Conservation (phyloP, 441 rosid genomes). For the Euphorbia celastroides region DNA sequence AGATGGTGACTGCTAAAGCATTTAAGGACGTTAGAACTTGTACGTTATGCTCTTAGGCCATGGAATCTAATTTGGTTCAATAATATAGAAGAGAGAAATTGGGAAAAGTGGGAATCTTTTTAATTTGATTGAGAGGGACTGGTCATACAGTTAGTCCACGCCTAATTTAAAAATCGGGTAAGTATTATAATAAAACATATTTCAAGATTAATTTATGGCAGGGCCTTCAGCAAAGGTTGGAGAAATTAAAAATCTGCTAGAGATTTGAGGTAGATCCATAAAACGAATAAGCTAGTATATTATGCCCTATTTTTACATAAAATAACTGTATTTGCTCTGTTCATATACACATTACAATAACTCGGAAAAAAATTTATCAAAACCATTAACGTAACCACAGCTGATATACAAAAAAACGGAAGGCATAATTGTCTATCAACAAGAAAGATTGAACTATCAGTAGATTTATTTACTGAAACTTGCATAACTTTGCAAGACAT, state of each 20-base stretch:
- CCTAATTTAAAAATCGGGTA: not conserved
- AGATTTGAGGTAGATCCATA: not conserved
- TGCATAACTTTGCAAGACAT: too few species aligned
- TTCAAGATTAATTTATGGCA: not conserved
- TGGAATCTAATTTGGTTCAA: not conserved
- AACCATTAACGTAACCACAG: too few species aligned
- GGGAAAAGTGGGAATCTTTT: constrained; percentile 10
- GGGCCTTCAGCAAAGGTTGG: not conserved
- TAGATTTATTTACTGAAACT: too few species aligned
- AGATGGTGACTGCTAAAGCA: constrained; percentile 22
- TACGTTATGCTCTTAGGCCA: not conserved
- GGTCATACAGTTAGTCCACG: constrained; percentile 13
- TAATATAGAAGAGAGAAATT: not conserved
- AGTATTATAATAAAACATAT: not conserved
- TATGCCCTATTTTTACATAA: not conserved
- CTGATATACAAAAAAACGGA: too few species aligned
- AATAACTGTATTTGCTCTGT: too few species aligned
- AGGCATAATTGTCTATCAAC: too few species aligned
- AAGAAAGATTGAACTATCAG: too few species aligned
- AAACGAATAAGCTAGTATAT: not conserved
- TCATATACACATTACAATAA: too few species aligned
- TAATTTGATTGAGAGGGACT: constrained; percentile 19
- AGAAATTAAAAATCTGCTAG: not conserved
- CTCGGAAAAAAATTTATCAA: too few species aligned
- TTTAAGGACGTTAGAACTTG: constrained; percentile 16